phyloP scores from a whole-genome alignment of 2,329 filamentous ascomycete species.

The Fusarium burgessii region DNA sequence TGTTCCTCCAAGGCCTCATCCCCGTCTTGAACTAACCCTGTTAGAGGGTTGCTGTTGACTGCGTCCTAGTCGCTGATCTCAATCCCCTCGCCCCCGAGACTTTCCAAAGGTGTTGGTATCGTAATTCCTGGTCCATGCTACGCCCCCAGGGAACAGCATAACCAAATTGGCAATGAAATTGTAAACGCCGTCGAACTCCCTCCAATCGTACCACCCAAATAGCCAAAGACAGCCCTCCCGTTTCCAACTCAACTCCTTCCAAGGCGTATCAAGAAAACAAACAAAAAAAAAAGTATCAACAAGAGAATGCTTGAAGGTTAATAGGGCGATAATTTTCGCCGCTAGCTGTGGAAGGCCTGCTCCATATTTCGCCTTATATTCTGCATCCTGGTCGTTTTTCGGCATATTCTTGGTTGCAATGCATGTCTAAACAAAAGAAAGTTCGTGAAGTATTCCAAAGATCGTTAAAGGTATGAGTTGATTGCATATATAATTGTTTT shows the following conservation, averaged over 20 bases:
- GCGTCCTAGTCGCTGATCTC: conserved; percentile 36
- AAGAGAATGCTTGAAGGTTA: conserved; percentile 34
- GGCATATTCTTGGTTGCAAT: conserved; percentile 32
- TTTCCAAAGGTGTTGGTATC: conserved; percentile 45
- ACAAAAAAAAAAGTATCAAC: conserved; percentile 8
- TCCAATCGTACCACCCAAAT: conserved; percentile 40
- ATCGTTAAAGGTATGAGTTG: conserved; percentile 33
- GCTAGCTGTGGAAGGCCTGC: conserved; percentile 25
- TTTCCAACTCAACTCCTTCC: conserved; percentile 38
- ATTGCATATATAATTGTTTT: conserved; percentile 12
- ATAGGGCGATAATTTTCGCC: conserved; percentile 20
- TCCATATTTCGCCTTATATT: conserved; percentile 29
- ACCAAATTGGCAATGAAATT: conserved; percentile 40
- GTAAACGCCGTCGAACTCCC: conserved; percentile 48
- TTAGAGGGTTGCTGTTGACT: conserved; percentile 16
- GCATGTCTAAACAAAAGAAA: conserved; percentile 47
- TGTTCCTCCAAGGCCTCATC: conserved; percentile 12
- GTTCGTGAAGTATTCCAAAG: conserved; percentile 40
- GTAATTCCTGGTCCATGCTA: conserved; percentile 40
- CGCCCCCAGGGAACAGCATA: conserved; percentile 43
- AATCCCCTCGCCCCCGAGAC: conserved; percentile 21
- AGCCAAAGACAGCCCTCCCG: conserved; percentile 32
- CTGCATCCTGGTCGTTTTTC: conserved; percentile 39
- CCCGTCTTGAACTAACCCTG: conserved; percentile 13
- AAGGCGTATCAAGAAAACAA: conserved; percentile 18